phyloP scores from a whole-genome alignment of 441 rosid species.

The Erysimum pusillum region DNA sequence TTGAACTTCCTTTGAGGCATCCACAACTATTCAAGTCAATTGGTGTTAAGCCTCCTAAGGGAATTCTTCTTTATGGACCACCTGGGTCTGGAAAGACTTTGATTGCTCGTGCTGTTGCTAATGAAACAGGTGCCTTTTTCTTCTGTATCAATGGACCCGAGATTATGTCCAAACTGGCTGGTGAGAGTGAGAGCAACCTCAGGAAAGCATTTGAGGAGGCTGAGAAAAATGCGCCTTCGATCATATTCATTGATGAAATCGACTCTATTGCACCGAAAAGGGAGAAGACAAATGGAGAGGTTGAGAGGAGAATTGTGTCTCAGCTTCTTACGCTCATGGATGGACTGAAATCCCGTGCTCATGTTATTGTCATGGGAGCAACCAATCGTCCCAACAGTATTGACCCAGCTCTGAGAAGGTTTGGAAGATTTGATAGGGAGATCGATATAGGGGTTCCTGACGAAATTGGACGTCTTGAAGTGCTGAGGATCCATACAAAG shows the following conservation, averaged over 20 bases:
- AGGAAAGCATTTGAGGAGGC: constrained; percentile 57
- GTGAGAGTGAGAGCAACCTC: constrained; percentile 57
- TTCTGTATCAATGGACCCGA: constrained; percentile 55
- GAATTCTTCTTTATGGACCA: constrained; percentile 53
- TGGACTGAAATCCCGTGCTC: constrained; percentile 51
- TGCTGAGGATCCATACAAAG: constrained; percentile 54
- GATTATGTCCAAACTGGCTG: constrained; percentile 55
- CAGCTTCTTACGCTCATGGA: constrained; percentile 58
- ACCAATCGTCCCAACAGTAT: constrained; percentile 57
- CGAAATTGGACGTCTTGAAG: constrained; percentile 57
- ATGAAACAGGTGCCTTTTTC: constrained; percentile 54
- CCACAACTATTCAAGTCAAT: constrained; percentile 54
- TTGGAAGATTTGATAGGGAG: constrained; percentile 58
- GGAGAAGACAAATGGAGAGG: constrained; percentile 57
- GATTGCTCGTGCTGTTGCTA: constrained; percentile 57
- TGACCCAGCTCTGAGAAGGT: constrained; percentile 56
- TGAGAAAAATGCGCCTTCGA: constrained; percentile 51
- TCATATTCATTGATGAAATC: constrained; percentile 53
- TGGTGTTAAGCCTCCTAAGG: constrained; percentile 62
- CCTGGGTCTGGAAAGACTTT: constrained; percentile 57
- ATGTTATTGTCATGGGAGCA: constrained; percentile 58
- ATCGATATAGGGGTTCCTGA: constrained; percentile 57
- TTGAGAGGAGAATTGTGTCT: constrained; percentile 56
- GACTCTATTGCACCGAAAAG: constrained; percentile 57
- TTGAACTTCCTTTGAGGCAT: constrained; percentile 55